Base-by-base conservation (phyloP, 495 filamentous ascomycete genomes). In the Penicillium mononematosum region DNA sequence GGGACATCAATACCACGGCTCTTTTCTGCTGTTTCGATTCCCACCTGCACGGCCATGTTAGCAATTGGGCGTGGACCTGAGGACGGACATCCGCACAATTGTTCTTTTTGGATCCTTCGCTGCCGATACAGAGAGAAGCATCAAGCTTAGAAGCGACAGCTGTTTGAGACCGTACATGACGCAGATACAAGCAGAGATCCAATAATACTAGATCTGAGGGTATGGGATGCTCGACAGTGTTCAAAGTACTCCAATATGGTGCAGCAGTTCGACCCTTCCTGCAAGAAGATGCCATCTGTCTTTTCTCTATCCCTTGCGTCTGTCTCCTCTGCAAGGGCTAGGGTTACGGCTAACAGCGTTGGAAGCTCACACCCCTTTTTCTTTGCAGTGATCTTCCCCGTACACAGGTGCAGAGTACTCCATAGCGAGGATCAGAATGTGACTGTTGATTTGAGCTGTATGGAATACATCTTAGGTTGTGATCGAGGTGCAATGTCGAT, bases 131-230 rank as follows among this genome's bases (percentile, higher is more conserved):
- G 66, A 58, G 1, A 69, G 47, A 31, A 69, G 57, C 59, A 67
- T 53, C 19, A 67, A 58, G 61, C 66, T 65, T 52, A 67, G 27
- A 16, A 67, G 41, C 3, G 61, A 51, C 12, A 69, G 49, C 43
- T 60, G 59, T 20, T 65, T 69, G 36, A 67, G 51, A 39, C 61
- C 64, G 49, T 61, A 67, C 66, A 69, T 69, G 43, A 46, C 17
- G 36, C 22, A 43, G 20, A 24, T 50, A 22, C 22, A n/a, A 39
- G 11, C n/a, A 36, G 16, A 25, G 20, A 2, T 36, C 17, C 3
- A n/a, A 19, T 4, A 10, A 24, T 27, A 16, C 17, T 19, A 39
- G 19, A 56, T 19, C 2, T 5, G 45, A 48, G 4, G n/a, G 27
- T n/a, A 31, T 16, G 20, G 29, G 25, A 20, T 24, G 19, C 16